phyloP scores from a whole-genome alignment of 257 asterid species.

The Catharanthus roseus region DNA sequence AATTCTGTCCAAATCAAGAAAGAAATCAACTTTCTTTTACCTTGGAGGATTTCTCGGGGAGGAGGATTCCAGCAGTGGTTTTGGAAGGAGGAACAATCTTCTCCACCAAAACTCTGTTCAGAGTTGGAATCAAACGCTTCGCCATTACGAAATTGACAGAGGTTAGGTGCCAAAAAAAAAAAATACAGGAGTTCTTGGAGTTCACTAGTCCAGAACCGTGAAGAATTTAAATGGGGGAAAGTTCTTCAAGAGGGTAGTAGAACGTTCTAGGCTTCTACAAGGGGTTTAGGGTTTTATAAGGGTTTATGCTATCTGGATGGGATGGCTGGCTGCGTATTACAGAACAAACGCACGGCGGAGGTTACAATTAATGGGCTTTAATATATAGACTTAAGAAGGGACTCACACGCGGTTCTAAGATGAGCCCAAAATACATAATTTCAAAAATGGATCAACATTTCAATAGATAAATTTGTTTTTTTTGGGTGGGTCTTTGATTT shows the following conservation, averaged over 20 bases:
- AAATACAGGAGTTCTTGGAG: background rate
- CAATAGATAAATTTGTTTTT: no score
- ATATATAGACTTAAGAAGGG: no score
- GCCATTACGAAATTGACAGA: slow-evolving; percentile 37
- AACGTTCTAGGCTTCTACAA: slow-evolving; percentile 16
- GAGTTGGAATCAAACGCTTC: slow-evolving; percentile 68
- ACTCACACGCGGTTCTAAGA: no score
- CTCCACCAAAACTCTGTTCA: slow-evolving; percentile 84
- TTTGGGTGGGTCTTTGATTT: no score
- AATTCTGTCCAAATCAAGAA: background rate
- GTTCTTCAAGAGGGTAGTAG: slow-evolving; percentile 4
- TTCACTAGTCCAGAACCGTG: background rate
- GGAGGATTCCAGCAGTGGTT: slow-evolving; percentile 81
- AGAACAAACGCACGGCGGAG: background rate
- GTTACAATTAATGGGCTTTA: background rate
- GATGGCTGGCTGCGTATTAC: background rate
- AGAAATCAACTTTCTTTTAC: slow-evolving; percentile 20
- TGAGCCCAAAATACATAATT: no score
- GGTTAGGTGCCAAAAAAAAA: background rate
- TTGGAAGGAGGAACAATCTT: slow-evolving; percentile 72
- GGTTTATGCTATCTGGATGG: slow-evolving; percentile 14
- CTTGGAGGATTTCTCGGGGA: slow-evolving; percentile 78
- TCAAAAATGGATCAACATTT: no score
- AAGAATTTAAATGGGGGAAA: background rate
- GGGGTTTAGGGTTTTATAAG: slow-evolving; percentile 18